Conservation (phyloP, 2,329 filamentous ascomycete genomes). For the Alternaria gaisen region DNA sequence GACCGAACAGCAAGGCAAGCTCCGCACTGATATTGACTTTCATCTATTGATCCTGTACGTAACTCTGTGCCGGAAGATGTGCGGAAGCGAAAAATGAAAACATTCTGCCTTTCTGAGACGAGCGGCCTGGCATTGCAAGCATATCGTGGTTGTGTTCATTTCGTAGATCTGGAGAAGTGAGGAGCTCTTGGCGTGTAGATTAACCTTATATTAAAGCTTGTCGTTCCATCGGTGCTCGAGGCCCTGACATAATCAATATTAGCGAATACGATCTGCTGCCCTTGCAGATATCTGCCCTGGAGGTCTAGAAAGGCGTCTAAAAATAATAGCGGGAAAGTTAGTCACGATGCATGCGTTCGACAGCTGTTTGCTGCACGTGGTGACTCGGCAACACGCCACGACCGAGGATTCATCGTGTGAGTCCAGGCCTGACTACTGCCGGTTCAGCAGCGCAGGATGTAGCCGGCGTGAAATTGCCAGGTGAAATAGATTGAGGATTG, state of each 20-base stretch:
- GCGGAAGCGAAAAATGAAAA: constrained; percentile 42
- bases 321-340: constrained; percentile 39
- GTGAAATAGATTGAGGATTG: constrained; percentile 45
- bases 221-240: constrained; percentile 37
- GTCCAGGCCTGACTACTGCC: constrained; percentile 37
- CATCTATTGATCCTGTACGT: constrained; percentile 41
- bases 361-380: constrained; percentile 20
- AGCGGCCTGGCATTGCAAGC: constrained; percentile 24
- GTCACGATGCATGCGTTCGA: constrained; percentile 18
- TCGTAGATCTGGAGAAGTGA: constrained; percentile 46
- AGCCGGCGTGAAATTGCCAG: constrained; percentile 29
- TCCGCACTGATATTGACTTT: constrained; percentile 29
- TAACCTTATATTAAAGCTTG: constrained; percentile 55
- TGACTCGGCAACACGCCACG: constrained; percentile 16
- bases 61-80: constrained; percentile 27
- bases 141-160: constrained; percentile 30
- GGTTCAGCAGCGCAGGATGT: constrained; percentile 27
- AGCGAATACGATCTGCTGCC: constrained; percentile 41
- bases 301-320: constrained; percentile 32
- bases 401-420: constrained; percentile 23
- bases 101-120: constrained; percentile 25
- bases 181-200: constrained; percentile 49
- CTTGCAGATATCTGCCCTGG: constrained; percentile 30
- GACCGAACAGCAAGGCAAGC: constrained; percentile 14
- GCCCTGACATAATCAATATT: constrained; percentile 37